Evolutionary conservation across 176 grass and related monocot genomes (phyloP), one percentile per base, ranked within the genome.

Genomic region (Aegilops longissima): DNA sequence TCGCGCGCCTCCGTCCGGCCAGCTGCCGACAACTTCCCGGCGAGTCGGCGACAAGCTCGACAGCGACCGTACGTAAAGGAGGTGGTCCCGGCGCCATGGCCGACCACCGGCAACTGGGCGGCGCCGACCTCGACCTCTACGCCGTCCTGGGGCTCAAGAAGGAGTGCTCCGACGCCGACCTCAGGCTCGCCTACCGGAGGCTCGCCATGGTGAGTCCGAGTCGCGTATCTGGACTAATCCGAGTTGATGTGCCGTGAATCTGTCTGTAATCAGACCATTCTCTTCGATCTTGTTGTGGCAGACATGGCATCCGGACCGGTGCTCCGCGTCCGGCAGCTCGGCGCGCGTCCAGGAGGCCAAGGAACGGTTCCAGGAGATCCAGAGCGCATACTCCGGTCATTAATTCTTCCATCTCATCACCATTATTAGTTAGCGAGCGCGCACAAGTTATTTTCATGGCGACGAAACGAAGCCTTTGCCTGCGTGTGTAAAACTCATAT

Each of bases 251-350:
- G 8, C 23, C 5, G 12, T 29, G 12, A 30, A 31, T 66, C 12
- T 66, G 12, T 31, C 13, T 17, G 69, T 24, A 23, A 13, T 24
- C 38, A n/a, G 38, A 4, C 0, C 14, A 0, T 42, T 17, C 35
- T 51, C 5, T 12, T 11, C 3, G 54, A 23, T 45, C 6, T 39
- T 49, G 18, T 36, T 11, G 1, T 29, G 5, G 85, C 87, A 94
- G 95, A 90, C 52, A 88, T 97, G 95, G 93, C 93, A 97, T 76
- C 95, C 93, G n/a, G 93, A 97, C 74, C 76, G 89, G 82, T 92
- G 91, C 83, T 83, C 91, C 34, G 84, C 83, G 65, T 95, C 90
- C 12, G 83, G 87, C 61, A 88, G 84, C 70, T 63, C 84, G 27
- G 33, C 70, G 69, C 38, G 80, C 87, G 65, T 90, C 33, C 61